phyloP scores from a whole-genome alignment of 768 basidiomycete genomes.

The Sutorius australiensis region DNA sequence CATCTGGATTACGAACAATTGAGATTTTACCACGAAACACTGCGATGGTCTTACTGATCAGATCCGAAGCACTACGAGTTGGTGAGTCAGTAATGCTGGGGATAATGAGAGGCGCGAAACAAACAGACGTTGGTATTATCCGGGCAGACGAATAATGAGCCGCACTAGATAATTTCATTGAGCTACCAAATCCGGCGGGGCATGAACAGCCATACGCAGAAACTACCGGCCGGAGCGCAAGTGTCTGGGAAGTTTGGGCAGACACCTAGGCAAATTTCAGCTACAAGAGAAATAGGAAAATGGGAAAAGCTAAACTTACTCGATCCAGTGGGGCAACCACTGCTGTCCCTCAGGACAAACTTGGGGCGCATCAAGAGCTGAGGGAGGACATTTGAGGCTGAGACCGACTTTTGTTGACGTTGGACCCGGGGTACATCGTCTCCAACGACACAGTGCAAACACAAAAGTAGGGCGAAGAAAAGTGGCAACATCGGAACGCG shows the following conservation, averaged over 20 bases:
- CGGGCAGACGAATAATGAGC: constrained; percentile 5
- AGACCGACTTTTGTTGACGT: constrained; percentile 6
- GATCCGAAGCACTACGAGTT: constrained; percentile 9
- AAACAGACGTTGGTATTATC: constrained; percentile 13
- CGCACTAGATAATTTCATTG: constrained; percentile 12
- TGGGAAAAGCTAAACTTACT: constrained; percentile 5
- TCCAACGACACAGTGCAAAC: constrained; percentile 7
- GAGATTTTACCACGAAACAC: neutral
- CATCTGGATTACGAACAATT: constrained; percentile 7
- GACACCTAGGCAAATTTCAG: constrained; percentile 3
- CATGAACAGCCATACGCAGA: constrained; percentile 14
- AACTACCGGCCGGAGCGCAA: constrained; percentile 18
- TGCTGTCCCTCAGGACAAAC: constrained; percentile 4
- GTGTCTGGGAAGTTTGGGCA: constrained; percentile 17
- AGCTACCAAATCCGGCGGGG: neutral
- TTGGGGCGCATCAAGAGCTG: constrained; percentile 14
- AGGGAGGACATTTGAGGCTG: neutral
- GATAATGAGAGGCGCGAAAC: neutral
- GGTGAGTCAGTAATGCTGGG: neutral
- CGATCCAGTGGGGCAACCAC: constrained; percentile 10
- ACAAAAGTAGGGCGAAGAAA: constrained; percentile 11
- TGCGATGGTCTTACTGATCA: constrained; percentile 1
- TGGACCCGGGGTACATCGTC: neutral
- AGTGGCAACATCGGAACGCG: constrained; percentile 6
- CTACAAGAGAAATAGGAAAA: neutral